Evolutionary conservation across 257 asterid genomes (phyloP).

Genomic region (Petrea volubilis): DNA sequence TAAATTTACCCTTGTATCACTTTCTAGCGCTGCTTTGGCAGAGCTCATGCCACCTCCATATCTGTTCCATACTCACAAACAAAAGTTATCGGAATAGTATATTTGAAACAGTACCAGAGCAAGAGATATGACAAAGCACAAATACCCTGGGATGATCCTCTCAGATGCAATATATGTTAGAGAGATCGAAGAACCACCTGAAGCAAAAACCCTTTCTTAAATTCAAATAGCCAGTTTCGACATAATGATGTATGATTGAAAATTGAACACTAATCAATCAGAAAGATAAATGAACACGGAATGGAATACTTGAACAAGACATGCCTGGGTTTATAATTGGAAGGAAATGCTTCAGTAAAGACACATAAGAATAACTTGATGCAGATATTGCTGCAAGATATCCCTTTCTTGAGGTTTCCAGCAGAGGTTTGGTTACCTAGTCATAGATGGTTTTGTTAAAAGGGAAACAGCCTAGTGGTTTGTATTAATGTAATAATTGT

Average conservation of each 20-base stretch:
- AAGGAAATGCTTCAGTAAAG: slow-evolving; percentile 73
- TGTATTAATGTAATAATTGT: background rate
- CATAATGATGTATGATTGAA: background rate
- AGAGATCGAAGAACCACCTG: slow-evolving; percentile 86
- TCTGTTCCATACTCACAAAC: slow-evolving; percentile 30
- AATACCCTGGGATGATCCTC: slow-evolving; percentile 89
- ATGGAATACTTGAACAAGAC: slow-evolving; percentile 6
- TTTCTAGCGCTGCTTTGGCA: slow-evolving; percentile 87
- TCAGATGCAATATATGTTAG: slow-evolving; percentile 87
- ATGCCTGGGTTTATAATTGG: slow-evolving; percentile 86
- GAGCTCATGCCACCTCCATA: slow-evolving; percentile 98
- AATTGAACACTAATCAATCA: background rate
- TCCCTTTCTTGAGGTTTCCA: slow-evolving; percentile 86
- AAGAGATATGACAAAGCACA: slow-evolving; percentile 11
- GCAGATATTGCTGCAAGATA: slow-evolving; percentile 96
- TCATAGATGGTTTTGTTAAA: slow-evolving; percentile 23
- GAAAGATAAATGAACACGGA: background rate
- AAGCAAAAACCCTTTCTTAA: slow-evolving; percentile 22
- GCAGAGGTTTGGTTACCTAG: slow-evolving; percentile 80
- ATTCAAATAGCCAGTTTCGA: slow-evolving; percentile 1
- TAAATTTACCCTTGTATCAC: slow-evolving; percentile 73
- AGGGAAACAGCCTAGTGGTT: background rate
- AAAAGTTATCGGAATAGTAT: background rate
- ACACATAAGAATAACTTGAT: slow-evolving; percentile 84
- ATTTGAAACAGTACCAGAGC: background rate